Base-by-base conservation (phyloP, 495 filamentous ascomycete genomes). In the Antarctomyces pellizariae region DNA sequence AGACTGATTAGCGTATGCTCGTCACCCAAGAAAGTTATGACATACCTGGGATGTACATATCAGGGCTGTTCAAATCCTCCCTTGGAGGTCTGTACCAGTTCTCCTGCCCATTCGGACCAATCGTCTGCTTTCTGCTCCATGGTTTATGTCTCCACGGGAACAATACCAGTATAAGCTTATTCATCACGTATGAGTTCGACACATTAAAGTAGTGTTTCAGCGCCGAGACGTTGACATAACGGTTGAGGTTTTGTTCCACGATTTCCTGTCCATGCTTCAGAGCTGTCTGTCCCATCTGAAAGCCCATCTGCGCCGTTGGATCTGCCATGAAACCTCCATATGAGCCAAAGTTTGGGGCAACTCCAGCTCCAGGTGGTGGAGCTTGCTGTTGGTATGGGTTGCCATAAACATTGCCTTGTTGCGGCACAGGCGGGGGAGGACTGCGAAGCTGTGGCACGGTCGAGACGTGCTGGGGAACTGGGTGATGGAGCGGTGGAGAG, bases 151-250 rank as follows among this genome's bases (percentile, higher is more conserved):
- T 59, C 82, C 84, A 99, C 14, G 86, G 86, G 48, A 93, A 93
- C 32, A 99, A 70, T 23, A 99, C 79, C 19, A 99, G 64, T 38
- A 67, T 66, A 27, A 86, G 57, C 46, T 84, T 86, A 48, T 64
- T 73, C 43, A 83, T 52, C 41, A 86, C 75, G 47, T 86, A 86
- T 41, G 62, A 71, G 57, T 92, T 93, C 41, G 80, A 83, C 37
- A 97, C 86, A 48, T 78, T 83, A 56, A 92, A 97, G 54, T 93
- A 93, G 48, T 90, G 80, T 49, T 84, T 93, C n/a, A 92, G 66
- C 14, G 71, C 75, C 12, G 76, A 70, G 40, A 90, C 73, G 45
- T 77, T 86, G 46, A 97, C 67, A 49, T 86, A 89, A 52, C 82
- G 76, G 49, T 80, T 84, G 45, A 93, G 63, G 41, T 91, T 95